Base-by-base conservation (phyloP, 495 filamentous ascomycete species). In the Penicillium cinerascens region DNA sequence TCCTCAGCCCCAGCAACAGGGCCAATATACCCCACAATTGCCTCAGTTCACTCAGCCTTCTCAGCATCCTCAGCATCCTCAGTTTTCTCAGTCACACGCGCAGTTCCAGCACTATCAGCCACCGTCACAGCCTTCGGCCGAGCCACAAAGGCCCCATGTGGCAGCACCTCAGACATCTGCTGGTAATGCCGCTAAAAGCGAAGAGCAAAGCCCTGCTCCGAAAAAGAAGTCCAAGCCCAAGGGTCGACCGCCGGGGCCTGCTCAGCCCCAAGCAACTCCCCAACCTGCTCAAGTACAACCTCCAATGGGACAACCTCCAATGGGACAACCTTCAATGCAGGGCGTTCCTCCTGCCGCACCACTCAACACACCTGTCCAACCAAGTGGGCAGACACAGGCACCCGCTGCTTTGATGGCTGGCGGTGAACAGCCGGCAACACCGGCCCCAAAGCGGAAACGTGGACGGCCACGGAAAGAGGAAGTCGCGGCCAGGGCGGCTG, bases 391-490 rank as follows among this genome's bases (percentile, higher is more conserved):
- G 36, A 33, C 8, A 2, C 54, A 56, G 39, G 7, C 47, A 4
- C 47, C 48, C 17, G 9, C 20, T 21, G 33, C 47, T 10, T 16
- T 33, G 11, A 2, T 46, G 27, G 26, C 29, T 15, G 59, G 29
- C 5, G 42, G 51, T 26, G 54, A 54, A 13, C 51, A 45, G 9
- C 23, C 53, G 5, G 29, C 20, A 6, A 52, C 60, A 16, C 57
- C 55, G 3, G 49, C 56, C 9, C 33, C 41, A 8, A 59, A 55
- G 21, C 66, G 64, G 27, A 65, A 61, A 45, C 66, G 64, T 36
- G 66, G 63, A 26, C 64, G 63, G 6, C 66, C 66, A 18, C 50
- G 60, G 11, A 68, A 68, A 39, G 60, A 61, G 23, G 60, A 66
- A 48, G 60, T 61, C 1, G 60, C 60, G 0, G 60, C 65, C 20